Evolutionary conservation across 352 stramenopile species (phyloP).

Genomic region (Pythium aristosporum): DNA sequence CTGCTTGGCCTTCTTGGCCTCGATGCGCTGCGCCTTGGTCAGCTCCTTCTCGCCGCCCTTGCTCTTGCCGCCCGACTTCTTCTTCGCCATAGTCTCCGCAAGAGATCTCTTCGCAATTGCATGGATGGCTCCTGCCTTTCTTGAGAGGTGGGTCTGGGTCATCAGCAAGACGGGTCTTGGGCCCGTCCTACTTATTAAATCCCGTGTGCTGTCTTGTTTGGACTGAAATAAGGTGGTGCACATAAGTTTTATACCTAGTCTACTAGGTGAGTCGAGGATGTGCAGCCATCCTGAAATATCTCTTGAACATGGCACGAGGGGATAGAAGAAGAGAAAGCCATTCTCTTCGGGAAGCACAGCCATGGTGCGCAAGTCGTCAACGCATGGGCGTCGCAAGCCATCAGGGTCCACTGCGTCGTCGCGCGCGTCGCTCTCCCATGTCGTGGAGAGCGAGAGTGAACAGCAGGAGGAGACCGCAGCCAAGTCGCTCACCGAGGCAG

Average conservation of each 20-base stretch:
- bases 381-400: constrained; percentile 7
- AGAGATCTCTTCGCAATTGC: background rate
- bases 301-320: background rate
- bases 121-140: constrained; percentile 3
- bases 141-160: constrained; percentile 16
- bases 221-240: background rate
- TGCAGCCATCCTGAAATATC: constrained; percentile 25
- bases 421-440: constrained; percentile 2
- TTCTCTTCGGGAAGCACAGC: background rate
- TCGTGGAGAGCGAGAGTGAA: constrained; percentile 18
- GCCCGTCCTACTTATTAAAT: too few relatives aligned
- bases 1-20: constrained; percentile 86
- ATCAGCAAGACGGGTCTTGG: background rate
- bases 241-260: background rate
- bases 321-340: too few relatives aligned
- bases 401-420: background rate
- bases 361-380: constrained; percentile 17
- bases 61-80: constrained; percentile 33
- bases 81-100: constrained; percentile 56
- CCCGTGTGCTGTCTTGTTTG: too few relatives aligned
- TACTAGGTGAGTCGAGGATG: background rate
- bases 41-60: constrained; percentile 63
- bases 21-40: constrained; percentile 69
- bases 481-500: constrained; percentile 2
- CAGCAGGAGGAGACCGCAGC: constrained; percentile 10